Evolutionary conservation across 139 green algal genomes (phyloP).

Genomic region (Haematococcus sp.): DNA sequence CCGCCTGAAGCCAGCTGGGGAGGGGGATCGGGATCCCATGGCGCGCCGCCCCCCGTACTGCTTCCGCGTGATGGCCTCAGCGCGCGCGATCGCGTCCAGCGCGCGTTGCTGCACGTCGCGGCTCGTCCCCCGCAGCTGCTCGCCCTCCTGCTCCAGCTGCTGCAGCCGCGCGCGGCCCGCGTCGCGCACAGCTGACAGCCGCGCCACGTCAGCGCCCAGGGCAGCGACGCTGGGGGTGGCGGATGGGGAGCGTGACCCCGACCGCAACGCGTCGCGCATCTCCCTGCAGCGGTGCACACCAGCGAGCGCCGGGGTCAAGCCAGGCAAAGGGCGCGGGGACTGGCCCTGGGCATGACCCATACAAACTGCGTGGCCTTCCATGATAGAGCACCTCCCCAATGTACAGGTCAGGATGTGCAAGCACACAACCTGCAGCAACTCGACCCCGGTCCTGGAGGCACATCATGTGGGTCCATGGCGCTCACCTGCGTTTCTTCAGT

Average conservation of each 20-base stretch:
- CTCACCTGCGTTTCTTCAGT: conserved; percentile 13
- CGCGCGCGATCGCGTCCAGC: conserved; percentile 23
- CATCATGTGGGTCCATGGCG: too few relatives aligned
- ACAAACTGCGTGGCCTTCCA: too few relatives aligned
- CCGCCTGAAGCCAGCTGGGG: conserved; percentile 2
- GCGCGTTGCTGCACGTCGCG: conserved; percentile 25
- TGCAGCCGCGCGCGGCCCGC: conserved; percentile 14
- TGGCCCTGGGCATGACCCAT: background rate
- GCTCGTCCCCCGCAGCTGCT: background rate
- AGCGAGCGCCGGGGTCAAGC: too few relatives aligned
- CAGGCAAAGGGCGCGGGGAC: too few relatives aligned
- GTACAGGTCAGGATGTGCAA: background rate
- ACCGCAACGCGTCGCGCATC: too few relatives aligned
- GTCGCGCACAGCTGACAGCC: conserved; percentile 17
- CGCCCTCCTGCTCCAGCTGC: conserved; percentile 24
- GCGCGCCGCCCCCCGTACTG: background rate
- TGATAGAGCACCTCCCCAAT: too few relatives aligned
- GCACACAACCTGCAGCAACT: too few relatives aligned
- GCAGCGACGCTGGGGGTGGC: conserved; percentile 3
- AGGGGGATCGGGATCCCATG: conserved; percentile 8
- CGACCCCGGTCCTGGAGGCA: too few relatives aligned
- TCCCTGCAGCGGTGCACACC: too few relatives aligned
- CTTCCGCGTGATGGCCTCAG: conserved; percentile 11
- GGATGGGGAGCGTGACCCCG: background rate
- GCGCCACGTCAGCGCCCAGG: conserved; percentile 21